Evolutionary conservation across 2,329 filamentous ascomycete species (phyloP).

Genomic region (Alternaria arborescens): DNA sequence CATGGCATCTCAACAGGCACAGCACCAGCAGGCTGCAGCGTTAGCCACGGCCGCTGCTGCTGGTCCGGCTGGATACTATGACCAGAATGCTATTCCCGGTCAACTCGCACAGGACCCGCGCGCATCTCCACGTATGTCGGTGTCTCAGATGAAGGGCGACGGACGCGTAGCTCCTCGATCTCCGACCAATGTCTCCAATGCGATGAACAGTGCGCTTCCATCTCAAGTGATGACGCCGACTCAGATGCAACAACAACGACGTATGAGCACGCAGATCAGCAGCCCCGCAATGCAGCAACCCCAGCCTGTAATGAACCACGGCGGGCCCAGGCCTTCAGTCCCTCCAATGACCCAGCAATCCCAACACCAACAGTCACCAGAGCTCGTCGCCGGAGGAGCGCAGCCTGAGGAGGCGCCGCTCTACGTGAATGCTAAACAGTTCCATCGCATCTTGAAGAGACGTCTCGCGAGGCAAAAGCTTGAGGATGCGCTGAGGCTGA

Average conservation of each 20-base stretch:
- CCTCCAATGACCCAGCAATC: conserved; percentile 66
- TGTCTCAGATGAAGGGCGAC: conserved; percentile 70
- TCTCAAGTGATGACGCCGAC: conserved; percentile 52
- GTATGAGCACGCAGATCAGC: conserved; percentile 54
- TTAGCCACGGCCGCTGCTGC: conserved; percentile 95
- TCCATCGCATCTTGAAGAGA: conserved; percentile 94
- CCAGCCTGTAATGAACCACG: conserved; percentile 79
- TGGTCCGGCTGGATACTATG: conserved; percentile 71
- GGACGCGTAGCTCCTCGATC: conserved; percentile 78
- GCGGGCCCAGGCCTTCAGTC: conserved; percentile 61
- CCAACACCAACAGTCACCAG: conserved; percentile 78
- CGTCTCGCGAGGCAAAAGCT: conserved; percentile 91
- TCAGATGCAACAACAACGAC: conserved; percentile 48
- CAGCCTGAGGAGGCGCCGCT: conserved; percentile 86
- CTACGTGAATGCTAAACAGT: conserved; percentile 99
- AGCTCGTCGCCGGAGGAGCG: conserved; percentile 72
- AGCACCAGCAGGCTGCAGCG: conserved; percentile 89
- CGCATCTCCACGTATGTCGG: conserved; percentile 80
- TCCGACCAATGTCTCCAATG: conserved; percentile 72
- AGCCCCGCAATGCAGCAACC: conserved; percentile 68
- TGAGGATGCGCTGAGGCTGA: conserved; percentile 89
- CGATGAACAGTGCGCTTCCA: conserved; percentile 57
- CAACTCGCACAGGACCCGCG: conserved; percentile 63
- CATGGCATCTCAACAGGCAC: conserved; percentile 87
- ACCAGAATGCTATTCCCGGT: conserved; percentile 70